Evolutionary conservation across 768 basidiomycete species (phyloP), one percentile per base, ranked within the genome.

Genomic region (Cubamyces lactineus): DNA sequence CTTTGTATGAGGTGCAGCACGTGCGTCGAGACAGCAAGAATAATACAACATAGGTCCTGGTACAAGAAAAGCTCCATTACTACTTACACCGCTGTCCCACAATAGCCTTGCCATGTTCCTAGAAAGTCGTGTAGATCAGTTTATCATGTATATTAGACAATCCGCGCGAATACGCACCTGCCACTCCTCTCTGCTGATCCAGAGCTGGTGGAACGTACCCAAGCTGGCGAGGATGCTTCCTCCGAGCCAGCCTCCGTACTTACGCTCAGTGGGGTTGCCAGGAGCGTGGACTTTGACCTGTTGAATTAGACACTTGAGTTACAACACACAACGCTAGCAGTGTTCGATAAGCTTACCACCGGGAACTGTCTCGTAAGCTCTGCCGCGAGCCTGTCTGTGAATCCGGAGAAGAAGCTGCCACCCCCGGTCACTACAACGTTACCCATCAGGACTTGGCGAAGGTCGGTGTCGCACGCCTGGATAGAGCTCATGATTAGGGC

Each of bases 391-490:
- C 97, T 84, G 69, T 98, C 95, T 26, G 83, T 83, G 63, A 98
- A 85, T 19, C 97, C 97, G 38, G 88, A 77, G 62, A 96, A 88
- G 46, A 94, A 77, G 59, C 90, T 93, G 40, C 95, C 92, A 11
- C 96, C 96, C 8, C 97, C 97, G n/a, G 94, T 92, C 48, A 98
- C 84, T 50, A 99, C 96, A 53, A 99, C 88, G 70, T 98, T 98
- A 63, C 90, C 86, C 71, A 96, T 84, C 26, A 99, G 85, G 19
- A 91, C 88, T 61, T 92, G 90, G 28, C 96, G 90, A 58, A 98
- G 77, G 73, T 99, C 97, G 0, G 91, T 87, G 68, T 99, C 97
- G 75, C 92, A 94, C 11, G 91, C 84, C 62, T 87, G 83, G 60
- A 98, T 82, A 0, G 93, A 85, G 61, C 89, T 86, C 53, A 80